A percentile compares a stretch with the other conserved stretches of the same genome.
These are phyloP conservation scores for Pichia rugopelliculosa DNA, from an alignment of 805 yeast species.

Conservation along the genomic window DNA sequence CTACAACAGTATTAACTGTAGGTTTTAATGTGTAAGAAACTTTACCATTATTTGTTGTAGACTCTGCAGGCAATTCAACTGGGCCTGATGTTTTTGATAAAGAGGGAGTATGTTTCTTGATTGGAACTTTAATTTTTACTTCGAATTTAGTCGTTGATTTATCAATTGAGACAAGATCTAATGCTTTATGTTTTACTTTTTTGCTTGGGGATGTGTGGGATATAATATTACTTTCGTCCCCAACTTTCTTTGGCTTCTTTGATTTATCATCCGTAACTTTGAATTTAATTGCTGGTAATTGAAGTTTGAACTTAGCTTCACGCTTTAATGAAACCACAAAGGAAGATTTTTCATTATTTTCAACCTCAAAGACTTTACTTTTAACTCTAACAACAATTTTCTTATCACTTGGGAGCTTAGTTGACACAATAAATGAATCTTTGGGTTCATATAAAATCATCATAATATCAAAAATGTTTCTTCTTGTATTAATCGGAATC, in stretches of 20 bases:
- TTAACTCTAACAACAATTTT: slow-evolving; percentile 52
- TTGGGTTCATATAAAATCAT: slow-evolving; percentile 57
- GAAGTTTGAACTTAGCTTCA: slow-evolving; percentile 51
- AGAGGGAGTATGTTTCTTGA: not conserved
- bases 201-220: not conserved
- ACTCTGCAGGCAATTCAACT: not conserved
- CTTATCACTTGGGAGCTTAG: slow-evolving; percentile 62
- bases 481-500: slow-evolving; percentile 49
- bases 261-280: slow-evolving; percentile 15
- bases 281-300: slow-evolving; percentile 31
- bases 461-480: slow-evolving; percentile 56
- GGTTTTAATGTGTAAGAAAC: not conserved
- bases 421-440: slow-evolving; percentile 52
- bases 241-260: not conserved
- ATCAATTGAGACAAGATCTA: slow-evolving; percentile 1
- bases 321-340: slow-evolving; percentile 45
- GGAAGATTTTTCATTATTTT: slow-evolving; percentile 28
- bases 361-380: slow-evolving; percentile 11
- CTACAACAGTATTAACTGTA: not conserved
- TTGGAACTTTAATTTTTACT: slow-evolving; percentile 7
- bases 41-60: not conserved
- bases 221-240: not conserved
- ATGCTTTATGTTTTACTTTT: not conserved
- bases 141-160: slow-evolving; percentile 3
- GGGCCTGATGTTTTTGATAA: not conserved